Percentiles rank a stretch among this genome's conserved stretches.
Conservation (phyloP, 441 rosid species). For the Eruca vesicaria region DNA sequence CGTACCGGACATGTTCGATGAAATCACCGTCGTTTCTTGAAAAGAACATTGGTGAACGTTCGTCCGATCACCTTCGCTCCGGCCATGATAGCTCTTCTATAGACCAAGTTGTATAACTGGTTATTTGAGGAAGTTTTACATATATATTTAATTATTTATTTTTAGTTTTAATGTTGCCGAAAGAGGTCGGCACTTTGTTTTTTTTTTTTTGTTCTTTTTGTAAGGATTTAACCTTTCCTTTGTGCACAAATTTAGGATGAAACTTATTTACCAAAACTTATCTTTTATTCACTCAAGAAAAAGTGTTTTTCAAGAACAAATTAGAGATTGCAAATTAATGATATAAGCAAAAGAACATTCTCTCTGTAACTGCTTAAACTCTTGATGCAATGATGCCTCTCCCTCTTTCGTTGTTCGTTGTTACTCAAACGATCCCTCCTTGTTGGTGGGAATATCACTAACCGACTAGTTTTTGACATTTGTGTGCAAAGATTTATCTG, state of each 20-base stretch:
- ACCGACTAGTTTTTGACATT: neutral
- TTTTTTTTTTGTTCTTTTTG: too few relatives aligned
- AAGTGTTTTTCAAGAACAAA: too few relatives aligned
- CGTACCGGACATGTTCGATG: conserved; percentile 43
- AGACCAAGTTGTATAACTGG: conserved; percentile 27
- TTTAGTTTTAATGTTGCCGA: neutral
- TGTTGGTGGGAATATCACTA: neutral
- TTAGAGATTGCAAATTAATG: neutral
- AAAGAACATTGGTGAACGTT: conserved; percentile 40
- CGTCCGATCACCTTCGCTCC: conserved; percentile 39
- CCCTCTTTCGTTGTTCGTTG: neutral
- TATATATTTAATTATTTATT: neutral
- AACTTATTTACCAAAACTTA: too few relatives aligned
- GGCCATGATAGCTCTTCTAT: conserved; percentile 18
- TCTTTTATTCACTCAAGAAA: too few relatives aligned
- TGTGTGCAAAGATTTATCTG: too few relatives aligned
- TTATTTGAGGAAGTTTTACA: neutral
- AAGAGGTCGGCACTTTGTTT: neutral
- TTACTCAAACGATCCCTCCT: neutral
- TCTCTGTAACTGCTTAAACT: neutral
- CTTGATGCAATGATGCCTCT: neutral
- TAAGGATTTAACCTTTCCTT: conserved; percentile 45
- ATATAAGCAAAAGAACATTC: neutral
- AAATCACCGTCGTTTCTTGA: conserved; percentile 41
- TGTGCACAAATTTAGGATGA: too few relatives aligned